Conservation (phyloP, 73 alveolate genomes). For the Halteria grandinella region DNA sequence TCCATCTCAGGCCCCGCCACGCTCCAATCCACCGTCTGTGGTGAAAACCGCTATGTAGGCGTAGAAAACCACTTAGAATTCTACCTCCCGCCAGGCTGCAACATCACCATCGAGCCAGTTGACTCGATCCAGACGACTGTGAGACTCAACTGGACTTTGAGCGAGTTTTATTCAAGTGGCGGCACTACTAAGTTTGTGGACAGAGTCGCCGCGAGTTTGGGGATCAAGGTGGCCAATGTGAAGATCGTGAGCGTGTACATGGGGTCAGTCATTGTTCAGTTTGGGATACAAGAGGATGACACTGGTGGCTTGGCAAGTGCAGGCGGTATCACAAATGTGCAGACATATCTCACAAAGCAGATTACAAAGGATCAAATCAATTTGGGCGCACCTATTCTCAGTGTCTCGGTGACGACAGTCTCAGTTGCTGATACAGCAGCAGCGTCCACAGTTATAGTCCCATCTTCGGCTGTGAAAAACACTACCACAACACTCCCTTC, state of each 20-base stretch:
- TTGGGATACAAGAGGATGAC: not conserved
- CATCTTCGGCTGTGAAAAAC: too few relatives aligned
- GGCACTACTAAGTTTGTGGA: constrained; percentile 61
- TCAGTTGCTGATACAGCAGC: too few relatives aligned
- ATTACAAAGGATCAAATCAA: not conserved
- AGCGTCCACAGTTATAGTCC: too few relatives aligned
- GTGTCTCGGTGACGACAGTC: not conserved
- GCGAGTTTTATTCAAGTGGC: constrained; percentile 44
- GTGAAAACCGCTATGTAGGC: constrained; percentile 49
- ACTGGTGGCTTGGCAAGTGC: not conserved
- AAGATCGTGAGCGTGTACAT: constrained; percentile 50
- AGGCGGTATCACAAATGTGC: not conserved
- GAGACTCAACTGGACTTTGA: constrained; percentile 59
- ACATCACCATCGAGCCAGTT: constrained; percentile 16
- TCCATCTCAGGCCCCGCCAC: not conserved
- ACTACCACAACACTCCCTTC: too few relatives aligned
- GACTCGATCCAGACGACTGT: constrained; percentile 34
- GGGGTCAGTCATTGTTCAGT: constrained; percentile 64
- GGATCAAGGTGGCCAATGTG: constrained; percentile 49
- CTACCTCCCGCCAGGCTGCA: constrained; percentile 41
- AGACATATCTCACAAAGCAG: not conserved
- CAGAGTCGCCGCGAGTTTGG: constrained; percentile 55
- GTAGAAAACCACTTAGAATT: constrained; percentile 35
- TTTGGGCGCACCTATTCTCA: constrained; percentile 42
- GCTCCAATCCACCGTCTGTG: constrained; percentile 32